A percentile compares a stretch with the other conserved stretches of the same genome.
These are phyloP conservation scores for Citrus australasica DNA, from an alignment of 345 rosid species.

Conservation along the genomic window DNA sequence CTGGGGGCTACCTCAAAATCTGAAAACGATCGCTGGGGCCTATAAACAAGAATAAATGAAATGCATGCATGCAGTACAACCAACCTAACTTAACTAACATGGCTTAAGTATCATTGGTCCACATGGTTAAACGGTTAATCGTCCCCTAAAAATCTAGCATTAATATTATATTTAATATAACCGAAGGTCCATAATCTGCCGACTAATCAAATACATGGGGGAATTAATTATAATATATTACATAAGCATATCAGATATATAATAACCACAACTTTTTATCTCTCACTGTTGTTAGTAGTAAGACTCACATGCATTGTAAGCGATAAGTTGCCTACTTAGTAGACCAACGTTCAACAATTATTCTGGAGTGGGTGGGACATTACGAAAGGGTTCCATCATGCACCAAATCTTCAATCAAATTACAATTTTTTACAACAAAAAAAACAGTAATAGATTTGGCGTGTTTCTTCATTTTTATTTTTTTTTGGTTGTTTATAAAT, in stretches of 20 bases:
- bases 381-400: not conserved
- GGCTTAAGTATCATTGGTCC: not conserved
- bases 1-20: not conserved
- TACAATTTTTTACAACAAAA: not conserved
- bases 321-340: slow-evolving; percentile 4
- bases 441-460: not conserved
- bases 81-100: not conserved
- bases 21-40: not conserved
- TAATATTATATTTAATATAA: not conserved
- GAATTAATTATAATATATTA: not conserved
- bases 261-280: not conserved
- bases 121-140: not conserved
- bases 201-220: not conserved
- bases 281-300: not conserved
- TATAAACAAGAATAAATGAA: not conserved
- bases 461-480: not conserved
- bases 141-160: not conserved
- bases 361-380: not conserved
- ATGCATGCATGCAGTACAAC: not conserved
- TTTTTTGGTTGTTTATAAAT: too few relatives aligned
- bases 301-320: slow-evolving; percentile 15
- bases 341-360: slow-evolving; percentile 10
- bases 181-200: not conserved
- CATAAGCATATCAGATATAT: not conserved
- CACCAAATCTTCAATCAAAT: not conserved